phyloP scores from a whole-genome alignment of 2,329 filamentous ascomycete genomes.

The Ambrosiella cleistominuta region DNA sequence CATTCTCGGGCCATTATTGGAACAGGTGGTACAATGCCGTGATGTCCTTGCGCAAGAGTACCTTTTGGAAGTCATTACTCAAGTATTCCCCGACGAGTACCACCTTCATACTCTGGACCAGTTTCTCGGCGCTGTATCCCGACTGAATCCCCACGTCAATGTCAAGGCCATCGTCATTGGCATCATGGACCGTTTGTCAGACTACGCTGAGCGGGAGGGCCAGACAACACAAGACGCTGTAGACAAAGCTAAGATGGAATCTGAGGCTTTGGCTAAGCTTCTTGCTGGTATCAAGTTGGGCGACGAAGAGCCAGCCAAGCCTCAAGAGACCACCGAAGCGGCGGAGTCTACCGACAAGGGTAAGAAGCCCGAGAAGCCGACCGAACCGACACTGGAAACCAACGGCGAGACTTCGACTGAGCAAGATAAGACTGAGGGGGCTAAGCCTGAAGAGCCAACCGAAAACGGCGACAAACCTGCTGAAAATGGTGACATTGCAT shows the following conservation, averaged over 20 bases:
- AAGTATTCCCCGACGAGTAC: conserved; percentile 97
- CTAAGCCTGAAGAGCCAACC: conserved; percentile 12
- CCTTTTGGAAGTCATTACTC: conserved; percentile 91
- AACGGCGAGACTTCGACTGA: background rate
- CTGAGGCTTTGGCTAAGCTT: conserved; percentile 59
- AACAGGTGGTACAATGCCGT: conserved; percentile 94
- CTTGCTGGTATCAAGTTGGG: conserved; percentile 60
- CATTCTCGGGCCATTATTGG: conserved; percentile 74
- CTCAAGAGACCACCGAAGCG: conserved; percentile 8
- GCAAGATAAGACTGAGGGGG: conserved; percentile 17
- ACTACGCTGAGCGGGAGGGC: conserved; percentile 82
- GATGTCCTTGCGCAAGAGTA: conserved; percentile 97
- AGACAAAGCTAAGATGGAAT: conserved; percentile 50
- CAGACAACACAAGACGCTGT: conserved; percentile 55
- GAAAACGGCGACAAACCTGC: background rate
- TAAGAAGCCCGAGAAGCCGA: background rate
- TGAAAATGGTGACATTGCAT: conserved; percentile 12
- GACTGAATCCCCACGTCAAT: conserved; percentile 90
- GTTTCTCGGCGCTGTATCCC: conserved; percentile 79
- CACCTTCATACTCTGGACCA: conserved; percentile 94
- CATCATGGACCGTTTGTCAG: conserved; percentile 87
- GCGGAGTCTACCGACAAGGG: conserved; percentile 1
- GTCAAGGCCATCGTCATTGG: conserved; percentile 97
- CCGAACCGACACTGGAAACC: background rate
- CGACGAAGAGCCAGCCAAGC: conserved; percentile 28